phyloP scores from a whole-genome alignment of 1,139 yeast species.

The Hyphopichia burtonii region DNA sequence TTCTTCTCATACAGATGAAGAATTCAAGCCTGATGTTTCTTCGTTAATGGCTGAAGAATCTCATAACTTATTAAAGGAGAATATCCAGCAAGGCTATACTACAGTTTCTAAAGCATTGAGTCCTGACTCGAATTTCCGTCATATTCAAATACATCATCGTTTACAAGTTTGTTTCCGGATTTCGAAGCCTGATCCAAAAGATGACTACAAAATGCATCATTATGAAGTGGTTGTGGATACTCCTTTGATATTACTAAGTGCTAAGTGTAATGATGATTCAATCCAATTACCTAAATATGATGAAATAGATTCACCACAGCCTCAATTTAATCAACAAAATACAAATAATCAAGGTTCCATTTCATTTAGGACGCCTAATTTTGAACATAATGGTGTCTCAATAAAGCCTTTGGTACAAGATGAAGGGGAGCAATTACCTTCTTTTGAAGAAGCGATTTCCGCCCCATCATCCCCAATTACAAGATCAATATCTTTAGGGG shows the following conservation, averaged over 20 bases:
- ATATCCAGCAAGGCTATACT: conserved; percentile 39
- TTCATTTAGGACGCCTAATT: conserved; percentile 37
- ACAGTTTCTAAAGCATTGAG: conserved; percentile 41
- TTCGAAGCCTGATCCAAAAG: conserved; percentile 61
- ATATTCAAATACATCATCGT: conserved; percentile 71
- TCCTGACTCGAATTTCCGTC: conserved; percentile 72
- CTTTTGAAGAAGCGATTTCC: conserved; percentile 58
- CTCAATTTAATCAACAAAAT: neutral
- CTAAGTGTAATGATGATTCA: conserved; percentile 67
- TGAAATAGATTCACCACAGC: conserved; percentile 18
- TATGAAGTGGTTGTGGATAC: conserved; percentile 90
- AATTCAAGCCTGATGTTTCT: conserved; percentile 29
- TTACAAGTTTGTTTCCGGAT: conserved; percentile 77
- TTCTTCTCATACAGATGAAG: conserved; percentile 10
- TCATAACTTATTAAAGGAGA: conserved; percentile 22
- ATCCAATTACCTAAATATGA: conserved; percentile 69
- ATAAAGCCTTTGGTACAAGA: conserved; percentile 29
- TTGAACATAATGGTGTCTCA: conserved; percentile 36
- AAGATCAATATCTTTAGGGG: conserved; percentile 34
- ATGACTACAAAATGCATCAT: conserved; percentile 64
- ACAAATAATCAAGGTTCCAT: conserved; percentile 7
- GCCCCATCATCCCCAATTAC: conserved; percentile 31
- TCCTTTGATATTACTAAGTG: conserved; percentile 70
- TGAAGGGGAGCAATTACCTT: conserved; percentile 42
- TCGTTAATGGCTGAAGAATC: conserved; percentile 28